Evolutionary conservation across 2,329 filamentous ascomycete species (phyloP).

Genomic region (Ascochyta clinopodiicola): DNA sequence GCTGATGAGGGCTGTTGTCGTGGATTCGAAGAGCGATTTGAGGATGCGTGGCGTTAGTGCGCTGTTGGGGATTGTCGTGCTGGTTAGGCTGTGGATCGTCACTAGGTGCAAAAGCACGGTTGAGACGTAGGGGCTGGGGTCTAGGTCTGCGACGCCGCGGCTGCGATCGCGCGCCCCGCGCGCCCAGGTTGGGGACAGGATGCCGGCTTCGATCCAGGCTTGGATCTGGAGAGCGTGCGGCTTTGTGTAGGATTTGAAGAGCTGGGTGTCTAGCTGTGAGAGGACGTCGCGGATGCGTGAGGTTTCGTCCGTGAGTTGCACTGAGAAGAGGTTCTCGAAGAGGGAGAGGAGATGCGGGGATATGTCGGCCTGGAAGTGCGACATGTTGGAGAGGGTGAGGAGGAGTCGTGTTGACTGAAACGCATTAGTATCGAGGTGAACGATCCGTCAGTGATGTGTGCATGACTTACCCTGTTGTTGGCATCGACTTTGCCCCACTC

Average conservation of each 20-base stretch:
- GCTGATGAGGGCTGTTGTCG: conserved; percentile 78
- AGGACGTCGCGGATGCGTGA: conserved; percentile 92
- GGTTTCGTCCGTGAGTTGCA: conserved; percentile 91
- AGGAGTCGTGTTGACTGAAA: conserved; percentile 87
- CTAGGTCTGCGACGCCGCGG: conserved; percentile 60
- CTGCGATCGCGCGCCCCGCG: conserved; percentile 25
- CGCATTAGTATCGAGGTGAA: conserved; percentile 17
- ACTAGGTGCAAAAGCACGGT: conserved; percentile 84
- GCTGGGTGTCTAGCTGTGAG: conserved; percentile 83
- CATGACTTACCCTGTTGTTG: conserved; percentile 39
- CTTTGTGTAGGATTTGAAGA: conserved; percentile 91
- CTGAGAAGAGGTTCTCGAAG: conserved; percentile 92
- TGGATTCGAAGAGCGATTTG: conserved; percentile 83
- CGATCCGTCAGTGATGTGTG: not conserved
- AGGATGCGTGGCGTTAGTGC: conserved; percentile 81
- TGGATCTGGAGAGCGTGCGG: conserved; percentile 64
- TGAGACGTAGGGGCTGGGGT: conserved; percentile 89
- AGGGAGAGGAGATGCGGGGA: conserved; percentile 88
- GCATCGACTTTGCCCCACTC: conserved; percentile 46
- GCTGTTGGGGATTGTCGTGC: conserved; percentile 58
- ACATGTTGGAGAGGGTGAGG: conserved; percentile 89
- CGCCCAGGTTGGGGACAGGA: conserved; percentile 75
- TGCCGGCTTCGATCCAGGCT: conserved; percentile 73
- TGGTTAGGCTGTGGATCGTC: conserved; percentile 81
- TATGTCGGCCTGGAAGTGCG: conserved; percentile 78